Evolutionary conservation across 371 early-diverging fungal genomes (phyloP).

Genomic region (Coemansia sp.): DNA sequence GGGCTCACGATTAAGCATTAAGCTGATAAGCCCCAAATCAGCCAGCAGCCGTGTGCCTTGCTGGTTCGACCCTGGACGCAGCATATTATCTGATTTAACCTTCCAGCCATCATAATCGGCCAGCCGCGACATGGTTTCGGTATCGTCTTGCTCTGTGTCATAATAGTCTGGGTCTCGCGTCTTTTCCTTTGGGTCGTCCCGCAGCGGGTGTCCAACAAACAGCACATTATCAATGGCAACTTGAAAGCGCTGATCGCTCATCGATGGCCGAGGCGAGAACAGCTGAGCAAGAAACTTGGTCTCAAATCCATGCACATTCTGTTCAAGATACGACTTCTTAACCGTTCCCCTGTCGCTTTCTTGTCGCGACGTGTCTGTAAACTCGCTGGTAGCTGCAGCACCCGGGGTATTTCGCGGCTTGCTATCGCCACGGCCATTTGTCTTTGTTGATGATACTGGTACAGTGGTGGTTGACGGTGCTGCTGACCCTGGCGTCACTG

Average conservation of each 20-base stretch:
- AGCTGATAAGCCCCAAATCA: conserved; percentile 45
- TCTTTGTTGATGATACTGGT: not conserved
- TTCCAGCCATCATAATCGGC: conserved; percentile 44
- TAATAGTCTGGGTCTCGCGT: conserved; percentile 39
- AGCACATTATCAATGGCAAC: conserved; percentile 49
- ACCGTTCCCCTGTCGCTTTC: not conserved
- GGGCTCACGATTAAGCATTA: conserved; percentile 48
- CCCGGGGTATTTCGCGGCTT: not conserved
- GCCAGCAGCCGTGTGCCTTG: conserved; percentile 44
- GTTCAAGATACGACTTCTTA: conserved; percentile 13
- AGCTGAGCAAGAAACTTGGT: conserved; percentile 47
- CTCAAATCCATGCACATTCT: conserved; percentile 41
- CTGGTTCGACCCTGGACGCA: conserved; percentile 19
- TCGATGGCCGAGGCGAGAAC: conserved; percentile 49
- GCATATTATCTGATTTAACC: conserved; percentile 26
- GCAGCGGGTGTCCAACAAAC: conserved; percentile 48
- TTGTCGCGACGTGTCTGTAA: not conserved
- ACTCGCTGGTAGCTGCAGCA: conserved; percentile 3
- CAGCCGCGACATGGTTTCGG: conserved; percentile 41
- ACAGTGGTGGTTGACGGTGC: conserved; percentile 4
- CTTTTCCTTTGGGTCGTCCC: conserved; percentile 46
- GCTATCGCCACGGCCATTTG: conserved; percentile 3
- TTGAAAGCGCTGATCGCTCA: conserved; percentile 51
- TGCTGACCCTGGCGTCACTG: conserved; percentile 14
- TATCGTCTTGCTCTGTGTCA: conserved; percentile 42